phyloP scores from a whole-genome alignment of 2,329 filamentous ascomycete species.

The Phaeophleospora eucalypticola region DNA sequence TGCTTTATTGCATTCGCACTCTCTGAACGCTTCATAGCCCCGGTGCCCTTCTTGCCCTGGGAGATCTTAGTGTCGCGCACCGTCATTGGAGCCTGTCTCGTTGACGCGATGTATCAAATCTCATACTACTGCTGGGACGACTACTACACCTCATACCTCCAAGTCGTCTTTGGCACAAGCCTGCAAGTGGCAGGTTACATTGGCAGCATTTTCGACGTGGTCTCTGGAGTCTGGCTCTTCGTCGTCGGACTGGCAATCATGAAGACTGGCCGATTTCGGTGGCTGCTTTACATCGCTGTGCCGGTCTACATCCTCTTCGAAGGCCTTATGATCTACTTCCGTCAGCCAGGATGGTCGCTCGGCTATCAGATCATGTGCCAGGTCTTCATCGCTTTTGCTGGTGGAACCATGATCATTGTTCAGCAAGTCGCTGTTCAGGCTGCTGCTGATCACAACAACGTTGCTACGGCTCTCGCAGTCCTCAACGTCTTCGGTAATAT shows the following conservation, averaged over 20 bases:
- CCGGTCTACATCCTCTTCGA: constrained; percentile 29
- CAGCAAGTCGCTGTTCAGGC: constrained; percentile 36
- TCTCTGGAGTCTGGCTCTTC: constrained; percentile 28
- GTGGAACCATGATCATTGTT: constrained; percentile 28
- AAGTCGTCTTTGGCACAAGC: constrained; percentile 36
- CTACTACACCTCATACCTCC: constrained; percentile 40
- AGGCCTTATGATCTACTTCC: constrained; percentile 36
- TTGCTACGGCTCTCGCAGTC: constrained; percentile 36
- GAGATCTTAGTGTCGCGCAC: constrained; percentile 47
- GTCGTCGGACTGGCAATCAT: constrained; percentile 30
- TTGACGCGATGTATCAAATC: constrained; percentile 39
- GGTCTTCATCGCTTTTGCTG: constrained; percentile 36
- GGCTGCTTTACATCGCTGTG: constrained; percentile 28
- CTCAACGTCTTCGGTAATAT: constrained; percentile 31
- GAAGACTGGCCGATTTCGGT: constrained; percentile 33
- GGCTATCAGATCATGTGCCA: constrained; percentile 40
- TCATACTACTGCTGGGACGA: constrained; percentile 36
- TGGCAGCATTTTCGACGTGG: constrained; percentile 36
- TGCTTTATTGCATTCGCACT: constrained; percentile 43
- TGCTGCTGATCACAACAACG: constrained; percentile 29
- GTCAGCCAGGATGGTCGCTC: constrained; percentile 27
- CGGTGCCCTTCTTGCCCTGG: constrained; percentile 42
- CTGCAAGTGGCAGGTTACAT: constrained; percentile 35
- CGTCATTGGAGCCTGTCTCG: constrained; percentile 49
- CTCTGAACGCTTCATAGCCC: constrained; percentile 39